phyloP scores from a whole-genome alignment of 805 yeast genomes.

The Barnettozyma wickerhamii region DNA sequence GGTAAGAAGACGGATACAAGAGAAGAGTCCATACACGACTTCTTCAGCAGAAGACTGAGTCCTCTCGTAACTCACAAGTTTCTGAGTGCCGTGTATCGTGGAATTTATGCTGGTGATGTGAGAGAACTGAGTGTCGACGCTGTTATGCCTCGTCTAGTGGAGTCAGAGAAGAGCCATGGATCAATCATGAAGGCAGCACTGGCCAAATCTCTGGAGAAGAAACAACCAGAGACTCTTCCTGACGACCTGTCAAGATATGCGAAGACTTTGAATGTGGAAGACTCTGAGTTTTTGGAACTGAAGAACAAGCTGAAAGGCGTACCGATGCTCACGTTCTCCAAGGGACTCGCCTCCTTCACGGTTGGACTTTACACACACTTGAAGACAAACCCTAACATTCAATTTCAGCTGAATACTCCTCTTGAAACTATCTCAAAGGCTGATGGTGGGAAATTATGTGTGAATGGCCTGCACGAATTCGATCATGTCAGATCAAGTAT shows the following conservation, averaged over 20 bases:
- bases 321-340: slow-evolving; percentile 57
- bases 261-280: slow-evolving; percentile 35
- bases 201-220: slow-evolving; percentile 17
- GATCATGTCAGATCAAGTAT: slow-evolving; percentile 63
- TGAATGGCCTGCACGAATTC: slow-evolving; percentile 22
- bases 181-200: slow-evolving; percentile 48
- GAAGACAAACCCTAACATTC: slow-evolving; percentile 35
- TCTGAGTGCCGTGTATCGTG: slow-evolving; percentile 80
- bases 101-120: slow-evolving; percentile 88
- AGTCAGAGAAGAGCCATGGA: slow-evolving; percentile 56
- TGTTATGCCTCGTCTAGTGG: slow-evolving; percentile 50
- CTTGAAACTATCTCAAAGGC: slow-evolving; percentile 10
- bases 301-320: slow-evolving; percentile 37
- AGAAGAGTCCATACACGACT: slow-evolving; percentile 73
- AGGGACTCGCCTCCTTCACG: slow-evolving; percentile 57
- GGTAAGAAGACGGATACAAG: slow-evolving; percentile 23
- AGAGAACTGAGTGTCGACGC: slow-evolving; percentile 59
- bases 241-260: slow-evolving; percentile 35
- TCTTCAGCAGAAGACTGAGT: slow-evolving; percentile 69
- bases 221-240: slow-evolving; percentile 16
- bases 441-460: background rate
- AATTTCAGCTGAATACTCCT: slow-evolving; percentile 30
- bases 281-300: slow-evolving; percentile 33
- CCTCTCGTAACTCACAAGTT: slow-evolving; percentile 46
- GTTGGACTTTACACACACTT: slow-evolving; percentile 36